Evolutionary conservation across 768 basidiomycete genomes (phyloP).

Genomic region (Rubroboletus pulcherrimus): DNA sequence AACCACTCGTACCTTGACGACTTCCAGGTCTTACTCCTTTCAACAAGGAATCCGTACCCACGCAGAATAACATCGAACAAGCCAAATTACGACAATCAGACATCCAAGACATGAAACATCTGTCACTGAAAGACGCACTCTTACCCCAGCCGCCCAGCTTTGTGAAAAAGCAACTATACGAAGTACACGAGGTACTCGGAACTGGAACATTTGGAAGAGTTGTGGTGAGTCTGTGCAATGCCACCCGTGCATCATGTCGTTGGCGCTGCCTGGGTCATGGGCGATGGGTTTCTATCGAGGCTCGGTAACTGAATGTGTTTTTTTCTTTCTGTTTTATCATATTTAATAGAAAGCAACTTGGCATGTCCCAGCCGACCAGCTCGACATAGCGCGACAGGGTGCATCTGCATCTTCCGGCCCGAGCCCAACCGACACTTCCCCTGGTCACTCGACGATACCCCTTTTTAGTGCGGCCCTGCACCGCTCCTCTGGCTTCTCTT

Average conservation of each 20-base stretch:
- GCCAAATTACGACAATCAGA: not conserved
- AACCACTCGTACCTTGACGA: not conserved
- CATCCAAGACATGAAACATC: constrained; percentile 27
- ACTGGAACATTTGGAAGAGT: constrained; percentile 91
- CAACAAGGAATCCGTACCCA: not conserved
- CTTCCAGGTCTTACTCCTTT: not conserved
- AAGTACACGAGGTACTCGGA: constrained; percentile 69
- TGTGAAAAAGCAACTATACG: constrained; percentile 80
- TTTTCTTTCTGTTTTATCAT: not conserved
- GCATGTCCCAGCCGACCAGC: constrained; percentile 65
- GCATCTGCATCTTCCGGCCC: constrained; percentile 41
- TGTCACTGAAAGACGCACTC: constrained; percentile 52
- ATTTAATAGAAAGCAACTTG: constrained; percentile 62
- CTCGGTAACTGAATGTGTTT: not conserved
- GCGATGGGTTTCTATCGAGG: not conserved
- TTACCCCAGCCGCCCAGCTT: constrained; percentile 85
- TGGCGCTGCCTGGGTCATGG: not conserved
- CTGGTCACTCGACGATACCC: constrained; percentile 27
- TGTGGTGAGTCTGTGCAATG: constrained; percentile 46
- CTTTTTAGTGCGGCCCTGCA: constrained; percentile 27
- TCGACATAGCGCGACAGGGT: constrained; percentile 53
- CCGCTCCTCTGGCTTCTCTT: constrained; percentile 15
- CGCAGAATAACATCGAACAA: not conserved
- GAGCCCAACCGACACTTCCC: constrained; percentile 17
- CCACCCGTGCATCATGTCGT: not conserved